A percentile compares a stretch with the other conserved stretches of the same genome.
Conservation (phyloP, 2,329 filamentous ascomycete species). For the Monilinia laxa region DNA sequence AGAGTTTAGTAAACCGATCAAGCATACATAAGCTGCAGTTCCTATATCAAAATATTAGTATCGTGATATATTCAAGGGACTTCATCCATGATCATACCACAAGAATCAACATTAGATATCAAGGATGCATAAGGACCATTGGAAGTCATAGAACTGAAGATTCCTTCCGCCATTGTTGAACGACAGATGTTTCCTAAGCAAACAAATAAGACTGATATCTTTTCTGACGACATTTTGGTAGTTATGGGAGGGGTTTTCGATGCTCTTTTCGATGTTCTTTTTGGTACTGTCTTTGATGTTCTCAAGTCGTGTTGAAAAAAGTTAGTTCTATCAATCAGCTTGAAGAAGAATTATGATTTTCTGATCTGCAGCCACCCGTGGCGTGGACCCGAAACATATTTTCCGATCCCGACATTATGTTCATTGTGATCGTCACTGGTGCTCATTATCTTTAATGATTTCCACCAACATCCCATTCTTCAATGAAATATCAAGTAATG, state of each 20-base stretch:
- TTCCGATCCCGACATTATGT: conserved; percentile 6
- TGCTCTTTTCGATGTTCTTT: neutral
- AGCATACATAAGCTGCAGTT: conserved; percentile 62
- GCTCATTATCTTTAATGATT: neutral
- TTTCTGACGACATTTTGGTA: conserved; percentile 26
- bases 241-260: neutral
- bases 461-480: neutral
- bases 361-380: conserved; percentile 6
- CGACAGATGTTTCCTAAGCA: conserved; percentile 95
- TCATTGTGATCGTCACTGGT: no score
- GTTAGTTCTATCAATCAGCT: neutral
- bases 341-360: conserved; percentile 3
- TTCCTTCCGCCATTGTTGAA: conserved; percentile 94
- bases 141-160: conserved; percentile 72
- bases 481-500: neutral
- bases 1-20: no score
- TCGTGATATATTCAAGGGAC: neutral
- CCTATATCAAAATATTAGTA: conserved; percentile 3
- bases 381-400: neutral
- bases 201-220: conserved; percentile 81
- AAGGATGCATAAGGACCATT: conserved; percentile 58
- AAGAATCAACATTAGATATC: conserved; percentile 76
- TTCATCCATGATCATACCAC: conserved; percentile 56
- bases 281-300: neutral
- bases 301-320: neutral